Evolutionary conservation across 2,329 filamentous ascomycete genomes (phyloP).

Genomic region (Trichoderma atroviride): DNA sequence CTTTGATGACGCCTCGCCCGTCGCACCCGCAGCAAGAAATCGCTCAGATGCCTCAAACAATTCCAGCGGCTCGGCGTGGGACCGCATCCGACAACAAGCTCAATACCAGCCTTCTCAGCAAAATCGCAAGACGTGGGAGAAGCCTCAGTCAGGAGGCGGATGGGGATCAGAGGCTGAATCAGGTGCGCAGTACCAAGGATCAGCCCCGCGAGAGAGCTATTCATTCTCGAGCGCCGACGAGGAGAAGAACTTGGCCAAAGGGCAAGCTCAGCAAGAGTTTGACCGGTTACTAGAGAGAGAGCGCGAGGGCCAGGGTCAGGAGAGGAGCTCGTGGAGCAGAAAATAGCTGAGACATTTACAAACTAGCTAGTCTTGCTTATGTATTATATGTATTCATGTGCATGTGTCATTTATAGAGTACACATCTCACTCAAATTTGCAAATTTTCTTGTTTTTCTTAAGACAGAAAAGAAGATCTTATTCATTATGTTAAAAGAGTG

Average conservation of each 20-base stretch:
- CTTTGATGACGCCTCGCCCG: conserved; percentile 49
- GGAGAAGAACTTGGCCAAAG: conserved; percentile 45
- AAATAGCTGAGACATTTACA: conserved; percentile 22
- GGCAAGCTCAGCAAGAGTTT: conserved; percentile 55
- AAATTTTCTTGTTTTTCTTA: background rate
- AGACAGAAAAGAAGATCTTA: background rate
- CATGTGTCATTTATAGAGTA: background rate
- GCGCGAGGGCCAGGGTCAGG: conserved; percentile 38
- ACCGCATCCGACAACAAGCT: conserved; percentile 47
- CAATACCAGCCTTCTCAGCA: conserved; percentile 35
- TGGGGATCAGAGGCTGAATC: conserved; percentile 36
- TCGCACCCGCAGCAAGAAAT: conserved; percentile 39
- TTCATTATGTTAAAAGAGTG: background rate
- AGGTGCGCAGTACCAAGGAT: conserved; percentile 28
- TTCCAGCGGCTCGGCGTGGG: conserved; percentile 47
- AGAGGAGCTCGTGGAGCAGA: conserved; percentile 34
- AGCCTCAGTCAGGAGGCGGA: conserved; percentile 26
- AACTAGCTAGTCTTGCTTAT: background rate
- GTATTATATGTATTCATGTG: background rate
- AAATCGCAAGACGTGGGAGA: conserved; percentile 29
- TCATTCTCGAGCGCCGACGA: conserved; percentile 43
- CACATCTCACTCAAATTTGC: background rate
- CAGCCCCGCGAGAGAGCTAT: conserved; percentile 36
- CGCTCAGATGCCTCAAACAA: conserved; percentile 27
- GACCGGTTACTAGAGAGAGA: conserved; percentile 53